Base-by-base conservation (phyloP, 1,139 yeast species). In the Scheffersomyces insectosa region DNA sequence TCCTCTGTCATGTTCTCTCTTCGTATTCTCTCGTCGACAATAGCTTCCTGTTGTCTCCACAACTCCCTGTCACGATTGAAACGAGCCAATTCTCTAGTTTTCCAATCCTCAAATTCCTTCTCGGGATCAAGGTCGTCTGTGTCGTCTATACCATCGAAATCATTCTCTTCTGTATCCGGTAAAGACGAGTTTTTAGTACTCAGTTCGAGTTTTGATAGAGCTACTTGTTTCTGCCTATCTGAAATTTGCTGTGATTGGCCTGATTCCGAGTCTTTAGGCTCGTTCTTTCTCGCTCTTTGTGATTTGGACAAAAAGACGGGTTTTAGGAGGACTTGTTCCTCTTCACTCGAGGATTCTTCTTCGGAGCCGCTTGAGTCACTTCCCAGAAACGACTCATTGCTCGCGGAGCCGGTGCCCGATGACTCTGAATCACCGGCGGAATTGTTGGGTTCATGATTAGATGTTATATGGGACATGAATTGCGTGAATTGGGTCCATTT, bases 91-190 rank as follows among this genome's bases (percentile, higher is more conserved):
- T 77, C 79, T 6, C 85, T 67, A 25, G 52, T 42, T 42, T 66
- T 65, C 85, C 85, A 80, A 6, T 65, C 72, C 4, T 57, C 62
- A 33, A 56, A 57, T 54, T 80, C 85, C 2, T 52, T 57, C 36
- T 65, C 76, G 0, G 82, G 80, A 47, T 79, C 80, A 11, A 76
- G 34, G 31, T 75, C 82, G 52, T 80, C 85, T 0, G 82, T 77
- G 49, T 80, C 85, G 49, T 79, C 83, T 1, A 79, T 62, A 0
- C 65, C 68, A 6, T 60, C 65, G 12, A 57, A 50, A 13, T 14
- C 25, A 6, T 63, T 15, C 57, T 61, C 43, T 7, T 50, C 50
- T 3, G 29, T 40, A n/a, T 29, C 40, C 5, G 38, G 46, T 37
- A 39, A 35, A 6, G 31, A 8, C n/a, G 39, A 33, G 10, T 12